A percentile compares a stretch with the other conserved stretches of the same genome.
These are phyloP conservation scores for Pyrenula massariospora DNA, from an alignment of 495 filamentous ascomycete species.

Conservation along the genomic window DNA sequence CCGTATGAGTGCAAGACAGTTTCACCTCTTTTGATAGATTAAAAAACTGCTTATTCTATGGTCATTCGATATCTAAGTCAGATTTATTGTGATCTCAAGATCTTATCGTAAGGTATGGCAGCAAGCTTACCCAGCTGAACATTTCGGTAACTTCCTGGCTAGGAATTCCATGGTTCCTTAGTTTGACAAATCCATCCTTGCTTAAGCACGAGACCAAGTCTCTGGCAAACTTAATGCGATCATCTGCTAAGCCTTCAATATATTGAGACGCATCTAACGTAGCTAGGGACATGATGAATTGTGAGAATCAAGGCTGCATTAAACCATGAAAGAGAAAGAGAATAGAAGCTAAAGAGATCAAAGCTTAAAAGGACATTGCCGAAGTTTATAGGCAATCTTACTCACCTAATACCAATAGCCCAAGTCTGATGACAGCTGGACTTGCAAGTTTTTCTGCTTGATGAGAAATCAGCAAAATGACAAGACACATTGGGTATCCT, in stretches of 20 bases:
- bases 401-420: no score
- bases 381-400: no score
- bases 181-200: conserved; percentile 13
- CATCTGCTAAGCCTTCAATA: background rate
- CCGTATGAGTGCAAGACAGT: conserved; percentile 2
- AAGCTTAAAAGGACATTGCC: no score
- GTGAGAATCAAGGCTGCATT: no score
- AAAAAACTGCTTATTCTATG: conserved; percentile 2
- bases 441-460: no score
- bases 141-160: conserved; percentile 4
- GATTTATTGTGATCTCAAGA: background rate
- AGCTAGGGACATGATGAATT: background rate
- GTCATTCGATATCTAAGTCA: no score
- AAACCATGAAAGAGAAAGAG: no score
- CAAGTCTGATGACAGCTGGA: no score
- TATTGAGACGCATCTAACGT: background rate
- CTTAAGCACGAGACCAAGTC: conserved; percentile 7
- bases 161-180: conserved; percentile 11
- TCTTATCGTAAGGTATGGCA: background rate
- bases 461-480: no score
- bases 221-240: conserved; percentile 5
- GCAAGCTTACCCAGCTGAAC: conserved; percentile 4
- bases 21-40: conserved; percentile 3
- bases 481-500: no score
- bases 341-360: no score